Base-by-base conservation (phyloP, 805 yeast genomes). In the Cyberlindnera amylophila region DNA sequence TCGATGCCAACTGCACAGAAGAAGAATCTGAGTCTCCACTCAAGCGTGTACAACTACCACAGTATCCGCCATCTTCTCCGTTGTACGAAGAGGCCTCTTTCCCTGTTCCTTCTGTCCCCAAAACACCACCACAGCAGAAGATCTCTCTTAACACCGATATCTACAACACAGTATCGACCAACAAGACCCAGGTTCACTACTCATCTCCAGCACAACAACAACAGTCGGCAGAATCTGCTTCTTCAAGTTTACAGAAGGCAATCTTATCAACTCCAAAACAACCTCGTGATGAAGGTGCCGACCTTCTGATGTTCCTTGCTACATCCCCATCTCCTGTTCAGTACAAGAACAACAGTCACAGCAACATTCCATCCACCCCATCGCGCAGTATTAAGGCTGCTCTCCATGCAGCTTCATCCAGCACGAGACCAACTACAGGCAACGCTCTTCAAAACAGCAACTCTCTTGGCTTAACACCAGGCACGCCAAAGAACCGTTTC, bases 281-380 rank as follows among this genome's bases (percentile, higher is more conserved):
- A 13, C 41, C 46, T 2, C 49, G 54, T 17, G 71, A 69, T 37
- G 93, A 85, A 62, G 96, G 95, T 12, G 96, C 95, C 1, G 91
- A 83, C 59, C 65, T 87, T 47, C 71, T 87, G 47, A 75, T 87
- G 77, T 87, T 77, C 61, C 67, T 87, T 52, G 95, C 96, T 2
- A 83, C 90, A 6, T 84, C 93, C 8, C 96, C 96, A 1, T 77
- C 86, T 0, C 85, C 85, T 1, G 52, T 47, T 6, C 61, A 57
- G 32, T 53, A 56, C 41, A 49, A 46, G 31, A 41, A 45, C 18
- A 26, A 39, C 29, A 15, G 32, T 31, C 26, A 24, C 30, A 18
- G 28, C 18, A 48, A 52, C 30, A 45, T 47, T 16, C 57, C 60
- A 7, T 51, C 55, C 1, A 51, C 59, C 0, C 58, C 59, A 7